phyloP scores from a whole-genome alignment of 345 rosid species.

The Moricandia arvensis region DNA sequence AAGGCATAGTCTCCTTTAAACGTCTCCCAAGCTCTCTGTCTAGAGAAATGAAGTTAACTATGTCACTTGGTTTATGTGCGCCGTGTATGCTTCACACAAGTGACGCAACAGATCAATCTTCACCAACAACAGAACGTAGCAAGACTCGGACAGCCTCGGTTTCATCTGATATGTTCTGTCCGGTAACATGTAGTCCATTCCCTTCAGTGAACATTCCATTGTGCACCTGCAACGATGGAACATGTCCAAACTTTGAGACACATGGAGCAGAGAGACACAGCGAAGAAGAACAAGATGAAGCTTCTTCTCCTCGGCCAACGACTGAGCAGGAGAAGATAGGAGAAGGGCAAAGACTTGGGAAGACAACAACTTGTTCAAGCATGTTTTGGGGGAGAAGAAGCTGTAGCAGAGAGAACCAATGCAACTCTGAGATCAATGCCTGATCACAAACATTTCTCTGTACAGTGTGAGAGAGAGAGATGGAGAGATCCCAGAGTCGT shows the following conservation, averaged over 20 bases:
- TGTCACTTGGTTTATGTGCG: constrained; percentile 81
- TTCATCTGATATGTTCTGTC: constrained; percentile 82
- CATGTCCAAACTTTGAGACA: constrained; percentile 76
- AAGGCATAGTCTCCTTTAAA: constrained; percentile 68
- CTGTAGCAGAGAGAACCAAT: constrained; percentile 96
- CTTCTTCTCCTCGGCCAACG: constrained; percentile 41
- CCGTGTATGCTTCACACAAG: constrained; percentile 86
- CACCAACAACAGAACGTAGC: constrained; percentile 54
- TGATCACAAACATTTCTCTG: constrained; percentile 41
- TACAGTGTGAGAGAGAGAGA: constrained; percentile 14
- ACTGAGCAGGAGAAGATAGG: constrained; percentile 68
- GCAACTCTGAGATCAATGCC: constrained; percentile 94
- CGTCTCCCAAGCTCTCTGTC: constrained; percentile 66
- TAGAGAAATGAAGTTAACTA: constrained; percentile 60
- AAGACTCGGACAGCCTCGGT: constrained; percentile 71
- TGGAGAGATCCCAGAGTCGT: constrained; percentile 3
- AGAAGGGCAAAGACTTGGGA: constrained; percentile 75
- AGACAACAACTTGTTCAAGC: constrained; percentile 80
- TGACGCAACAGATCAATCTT: constrained; percentile 53
- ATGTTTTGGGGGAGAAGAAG: constrained; percentile 99
- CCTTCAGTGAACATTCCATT: constrained; percentile 84
- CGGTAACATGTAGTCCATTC: constrained; percentile 91
- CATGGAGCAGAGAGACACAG: constrained; percentile 49
- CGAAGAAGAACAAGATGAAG: constrained; percentile 38
- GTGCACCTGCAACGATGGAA: constrained; percentile 80